Evolutionary conservation across 305 asterid genomes (phyloP).

Genomic region (Withania somnifera): DNA sequence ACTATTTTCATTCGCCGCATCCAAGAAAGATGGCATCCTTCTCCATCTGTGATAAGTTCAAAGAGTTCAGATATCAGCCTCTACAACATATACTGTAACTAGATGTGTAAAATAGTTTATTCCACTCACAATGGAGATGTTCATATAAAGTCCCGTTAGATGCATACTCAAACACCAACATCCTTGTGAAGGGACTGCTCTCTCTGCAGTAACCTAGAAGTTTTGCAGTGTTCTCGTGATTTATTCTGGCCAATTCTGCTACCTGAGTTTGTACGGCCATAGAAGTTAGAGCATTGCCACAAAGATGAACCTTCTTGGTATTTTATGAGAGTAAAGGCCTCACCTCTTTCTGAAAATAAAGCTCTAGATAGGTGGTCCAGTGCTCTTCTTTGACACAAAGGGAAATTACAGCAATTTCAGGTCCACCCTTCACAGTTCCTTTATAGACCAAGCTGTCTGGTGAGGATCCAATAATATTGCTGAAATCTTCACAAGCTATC

Average conservation of each 20-base stretch:
- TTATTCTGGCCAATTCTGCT: conserved; percentile 72
- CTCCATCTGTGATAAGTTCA: conserved; percentile 54
- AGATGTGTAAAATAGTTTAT: background rate
- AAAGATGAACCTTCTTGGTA: background rate
- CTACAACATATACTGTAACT: background rate
- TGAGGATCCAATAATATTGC: conserved; percentile 93
- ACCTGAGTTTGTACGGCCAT: conserved; percentile 35
- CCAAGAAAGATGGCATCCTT: conserved; percentile 93
- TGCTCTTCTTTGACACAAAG: conserved; percentile 77
- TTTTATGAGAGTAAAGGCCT: background rate
- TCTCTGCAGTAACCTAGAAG: conserved; percentile 86
- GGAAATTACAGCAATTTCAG: conserved; percentile 84
- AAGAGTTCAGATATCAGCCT: conserved; percentile 7
- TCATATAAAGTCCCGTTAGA: conserved; percentile 89
- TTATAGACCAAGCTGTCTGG: conserved; percentile 78
- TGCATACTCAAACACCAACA: conserved; percentile 92
- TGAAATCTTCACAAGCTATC: conserved; percentile 97
- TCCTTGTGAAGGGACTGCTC: conserved; percentile 73
- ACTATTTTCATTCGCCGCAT: conserved; percentile 80
- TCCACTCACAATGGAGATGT: conserved; percentile 78
- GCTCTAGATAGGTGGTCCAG: conserved; percentile 82
- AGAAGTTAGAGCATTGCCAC: background rate
- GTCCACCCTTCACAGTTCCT: conserved; percentile 79
- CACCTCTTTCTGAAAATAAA: conserved; percentile 90
- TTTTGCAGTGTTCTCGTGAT: conserved; percentile 66